Percentiles rank a stretch among this genome's conserved stretches.
Conservation (phyloP, 495 filamentous ascomycete genomes). For the Neurospora pannonica region DNA sequence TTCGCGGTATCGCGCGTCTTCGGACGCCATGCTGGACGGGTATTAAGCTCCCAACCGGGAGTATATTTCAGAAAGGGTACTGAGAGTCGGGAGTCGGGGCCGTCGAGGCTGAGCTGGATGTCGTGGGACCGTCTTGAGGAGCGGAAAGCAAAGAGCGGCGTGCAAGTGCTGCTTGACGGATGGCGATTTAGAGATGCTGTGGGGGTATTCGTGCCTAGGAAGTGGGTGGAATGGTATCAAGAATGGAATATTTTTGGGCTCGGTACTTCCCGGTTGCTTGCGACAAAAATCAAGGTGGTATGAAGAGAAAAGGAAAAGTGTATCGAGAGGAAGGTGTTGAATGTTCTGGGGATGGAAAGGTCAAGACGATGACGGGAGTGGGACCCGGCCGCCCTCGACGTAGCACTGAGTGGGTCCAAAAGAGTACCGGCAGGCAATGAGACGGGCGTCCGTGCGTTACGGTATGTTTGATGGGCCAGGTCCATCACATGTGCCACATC, state of each 20-base stretch:
- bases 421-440: neutral
- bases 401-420: neutral
- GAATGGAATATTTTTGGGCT: neutral
- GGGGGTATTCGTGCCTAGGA: neutral
- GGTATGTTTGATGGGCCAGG: neutral
- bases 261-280: neutral
- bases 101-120: neutral
- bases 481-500: neutral
- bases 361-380: neutral
- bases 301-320: neutral
- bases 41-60: neutral
- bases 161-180: neutral
- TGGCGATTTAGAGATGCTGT: neutral
- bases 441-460: neutral
- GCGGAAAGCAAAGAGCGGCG: neutral
- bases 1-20: slow-evolving; percentile 85
- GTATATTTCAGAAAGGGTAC: neutral
- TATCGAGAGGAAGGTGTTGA: neutral
- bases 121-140: neutral
- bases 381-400: neutral
- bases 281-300: neutral
- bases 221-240: neutral
- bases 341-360: neutral
- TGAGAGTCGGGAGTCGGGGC: neutral
- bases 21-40: slow-evolving; percentile 38